phyloP scores from a whole-genome alignment of 768 basidiomycete species.

The Rhodosporidiobolus sp. region DNA sequence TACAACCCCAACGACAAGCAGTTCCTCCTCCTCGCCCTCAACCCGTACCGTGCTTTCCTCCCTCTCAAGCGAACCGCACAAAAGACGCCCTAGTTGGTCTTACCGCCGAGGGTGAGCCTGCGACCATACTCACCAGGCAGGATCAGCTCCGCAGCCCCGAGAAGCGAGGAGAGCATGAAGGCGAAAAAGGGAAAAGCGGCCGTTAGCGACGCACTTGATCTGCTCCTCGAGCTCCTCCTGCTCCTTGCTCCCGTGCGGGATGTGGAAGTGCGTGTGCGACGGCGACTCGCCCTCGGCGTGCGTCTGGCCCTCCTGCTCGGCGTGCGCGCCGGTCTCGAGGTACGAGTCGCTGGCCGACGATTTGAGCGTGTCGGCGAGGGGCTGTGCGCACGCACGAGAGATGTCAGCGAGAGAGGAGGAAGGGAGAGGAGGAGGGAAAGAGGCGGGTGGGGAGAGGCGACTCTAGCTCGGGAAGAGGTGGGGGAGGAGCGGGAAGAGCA shows the following conservation, averaged over 20 bases:
- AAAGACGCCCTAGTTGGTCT: background rate
- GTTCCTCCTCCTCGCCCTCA: too few species aligned
- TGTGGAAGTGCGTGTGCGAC: slow-evolving; percentile 2
- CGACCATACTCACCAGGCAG: background rate
- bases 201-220: slow-evolving; percentile 7
- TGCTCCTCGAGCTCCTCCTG: slow-evolving; percentile 9
- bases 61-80: too few species aligned
- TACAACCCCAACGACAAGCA: too few species aligned
- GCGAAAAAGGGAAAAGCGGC: background rate
- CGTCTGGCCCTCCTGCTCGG: background rate
- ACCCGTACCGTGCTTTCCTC: too few species aligned
- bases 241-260: slow-evolving; percentile 6
- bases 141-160: too few species aligned
- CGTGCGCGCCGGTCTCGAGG: background rate
- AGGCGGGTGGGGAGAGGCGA: background rate
- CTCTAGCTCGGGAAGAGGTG: background rate
- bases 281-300: slow-evolving; percentile 7
- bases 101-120: slow-evolving; percentile 10
- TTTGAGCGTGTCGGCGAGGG: too few species aligned
- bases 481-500: too few species aligned
- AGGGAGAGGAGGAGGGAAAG: background rate
- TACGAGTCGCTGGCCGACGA: background rate
- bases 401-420: too few species aligned
- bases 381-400: too few species aligned
- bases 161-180: too few species aligned